Percentiles rank a stretch among this genome's conserved stretches.
Conservation (phyloP, 306 rosid species). For the Geum urbanum region DNA sequence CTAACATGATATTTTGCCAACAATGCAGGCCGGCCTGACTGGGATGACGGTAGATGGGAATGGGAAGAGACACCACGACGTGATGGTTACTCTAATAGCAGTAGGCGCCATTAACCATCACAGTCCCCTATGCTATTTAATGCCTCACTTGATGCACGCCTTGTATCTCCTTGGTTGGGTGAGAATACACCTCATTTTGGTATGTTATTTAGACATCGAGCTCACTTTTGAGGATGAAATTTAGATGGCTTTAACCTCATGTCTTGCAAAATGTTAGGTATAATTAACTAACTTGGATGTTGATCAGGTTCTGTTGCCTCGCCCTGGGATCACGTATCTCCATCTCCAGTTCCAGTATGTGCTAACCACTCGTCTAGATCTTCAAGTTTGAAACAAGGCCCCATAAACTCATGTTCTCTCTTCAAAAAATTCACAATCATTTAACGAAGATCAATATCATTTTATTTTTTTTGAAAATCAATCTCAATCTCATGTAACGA, state of each 20-base stretch:
- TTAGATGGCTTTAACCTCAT: slow-evolving; percentile 13
- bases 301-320: slow-evolving; percentile 59
- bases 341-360: slow-evolving; percentile 89
- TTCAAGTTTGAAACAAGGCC: slow-evolving; percentile 67
- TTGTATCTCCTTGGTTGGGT: slow-evolving; percentile 94
- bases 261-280: slow-evolving; percentile 20
- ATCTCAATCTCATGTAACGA: not conserved
- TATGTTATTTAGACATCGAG: slow-evolving; percentile 34
- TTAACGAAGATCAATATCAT: not conserved
- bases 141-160: slow-evolving; percentile 91
- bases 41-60: slow-evolving; percentile 97
- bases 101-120: slow-evolving; percentile 76
- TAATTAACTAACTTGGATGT: slow-evolving; percentile 20
- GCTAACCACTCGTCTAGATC: slow-evolving; percentile 73
- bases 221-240: slow-evolving; percentile 4
- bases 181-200: slow-evolving; percentile 68
- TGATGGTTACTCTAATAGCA: slow-evolving; percentile 50
- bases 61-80: slow-evolving; percentile 91
- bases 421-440: slow-evolving; percentile 39
- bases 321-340: slow-evolving; percentile 93
- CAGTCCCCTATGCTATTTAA: slow-evolving; percentile 89
- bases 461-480: no score
- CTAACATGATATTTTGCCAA: slow-evolving; percentile 10
- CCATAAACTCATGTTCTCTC: slow-evolving; percentile 50
- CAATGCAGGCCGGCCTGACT: slow-evolving; percentile 77